Evolutionary conservation across 495 filamentous ascomycete species (phyloP).

Genomic region (Saxophila tyrrhenica): DNA sequence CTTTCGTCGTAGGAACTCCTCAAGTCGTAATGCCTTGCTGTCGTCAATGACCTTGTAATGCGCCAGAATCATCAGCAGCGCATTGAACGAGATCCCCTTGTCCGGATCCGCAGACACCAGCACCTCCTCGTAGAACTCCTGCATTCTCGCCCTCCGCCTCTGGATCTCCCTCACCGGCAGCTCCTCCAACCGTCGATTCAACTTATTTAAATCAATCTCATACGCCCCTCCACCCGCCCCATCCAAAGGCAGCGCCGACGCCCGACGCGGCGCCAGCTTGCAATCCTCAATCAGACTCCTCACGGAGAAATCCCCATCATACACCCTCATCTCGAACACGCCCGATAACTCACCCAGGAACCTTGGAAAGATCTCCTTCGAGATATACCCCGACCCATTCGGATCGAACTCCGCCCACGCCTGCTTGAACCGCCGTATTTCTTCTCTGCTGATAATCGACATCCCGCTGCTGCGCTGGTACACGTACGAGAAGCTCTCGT

Average conservation of each 20-base stretch:
- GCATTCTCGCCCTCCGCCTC: constrained; percentile 62
- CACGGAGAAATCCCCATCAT: constrained; percentile 80
- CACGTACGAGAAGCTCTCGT: constrained; percentile 98
- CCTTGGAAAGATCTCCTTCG: constrained; percentile 82
- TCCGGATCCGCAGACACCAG: constrained; percentile 84
- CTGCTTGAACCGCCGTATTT: constrained; percentile 93
- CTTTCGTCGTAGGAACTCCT: constrained; percentile 88
- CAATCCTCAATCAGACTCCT: constrained; percentile 72
- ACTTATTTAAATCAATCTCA: constrained; percentile 58
- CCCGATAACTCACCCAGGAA: constrained; percentile 84
- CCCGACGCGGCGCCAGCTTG: constrained; percentile 38
- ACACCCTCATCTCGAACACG: constrained; percentile 95
- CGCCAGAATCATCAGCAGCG: constrained; percentile 90
- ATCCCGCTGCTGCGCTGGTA: constrained; percentile 87
- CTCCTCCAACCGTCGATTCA: constrained; percentile 60
- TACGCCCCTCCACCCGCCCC: constrained; percentile 39
- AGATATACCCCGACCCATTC: constrained; percentile 78
- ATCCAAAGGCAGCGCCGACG: constrained; percentile 37
- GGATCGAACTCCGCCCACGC: constrained; percentile 95
- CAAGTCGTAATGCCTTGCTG: constrained; percentile 84
- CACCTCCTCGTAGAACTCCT: constrained; percentile 91
- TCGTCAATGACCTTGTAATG: constrained; percentile 99
- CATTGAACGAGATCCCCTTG: constrained; percentile 82
- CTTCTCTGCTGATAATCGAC: constrained; percentile 75
- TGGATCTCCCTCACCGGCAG: constrained; percentile 69